phyloP scores from a whole-genome alignment of 352 stramenopile genomes.

The Paralagenidium karlingii region DNA sequence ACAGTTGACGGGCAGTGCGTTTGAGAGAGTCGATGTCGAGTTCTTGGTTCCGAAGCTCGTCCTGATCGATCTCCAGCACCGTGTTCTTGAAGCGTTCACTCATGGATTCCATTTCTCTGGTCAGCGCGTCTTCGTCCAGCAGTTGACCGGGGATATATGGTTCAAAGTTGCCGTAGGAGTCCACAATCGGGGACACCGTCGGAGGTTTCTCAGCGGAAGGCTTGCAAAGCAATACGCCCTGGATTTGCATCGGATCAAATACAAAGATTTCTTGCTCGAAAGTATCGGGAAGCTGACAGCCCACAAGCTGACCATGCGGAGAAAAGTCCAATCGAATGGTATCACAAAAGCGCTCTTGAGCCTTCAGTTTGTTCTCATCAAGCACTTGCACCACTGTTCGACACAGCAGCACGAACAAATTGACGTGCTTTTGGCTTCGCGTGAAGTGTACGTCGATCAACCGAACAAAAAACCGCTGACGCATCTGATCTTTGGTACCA shows the following conservation, averaged over 20 bases:
- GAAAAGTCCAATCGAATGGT: slow-evolving; percentile 37
- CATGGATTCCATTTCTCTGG: slow-evolving; percentile 38
- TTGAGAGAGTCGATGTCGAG: slow-evolving; percentile 21
- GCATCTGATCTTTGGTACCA: no score
- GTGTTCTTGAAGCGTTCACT: slow-evolving; percentile 25
- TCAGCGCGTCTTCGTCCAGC: slow-evolving; percentile 17
- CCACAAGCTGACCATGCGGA: slow-evolving; percentile 48
- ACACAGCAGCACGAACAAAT: slow-evolving; percentile 46
- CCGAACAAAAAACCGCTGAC: no score
- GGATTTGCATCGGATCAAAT: slow-evolving; percentile 38
- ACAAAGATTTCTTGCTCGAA: slow-evolving; percentile 48
- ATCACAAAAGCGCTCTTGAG: slow-evolving; percentile 26
- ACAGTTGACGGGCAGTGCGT: slow-evolving; percentile 39
- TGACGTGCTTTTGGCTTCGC: slow-evolving; percentile 45
- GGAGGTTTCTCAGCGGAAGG: slow-evolving; percentile 39
- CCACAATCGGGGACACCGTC: slow-evolving; percentile 24
- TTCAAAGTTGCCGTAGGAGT: slow-evolving; percentile 40
- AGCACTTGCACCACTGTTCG: slow-evolving; percentile 7
- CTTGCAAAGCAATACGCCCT: slow-evolving; percentile 42
- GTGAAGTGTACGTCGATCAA: slow-evolving; percentile 36
- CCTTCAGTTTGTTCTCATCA: slow-evolving; percentile 15
- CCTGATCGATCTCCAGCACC: slow-evolving; percentile 33
- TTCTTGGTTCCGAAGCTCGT: slow-evolving; percentile 22
- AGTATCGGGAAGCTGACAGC: slow-evolving; percentile 19
- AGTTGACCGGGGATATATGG: slow-evolving; percentile 41